A percentile compares a stretch with the other conserved stretches of the same genome.
Evolutionary conservation across 139 green algal species (phyloP).

Genomic region (Klebsormidium nitens): DNA sequence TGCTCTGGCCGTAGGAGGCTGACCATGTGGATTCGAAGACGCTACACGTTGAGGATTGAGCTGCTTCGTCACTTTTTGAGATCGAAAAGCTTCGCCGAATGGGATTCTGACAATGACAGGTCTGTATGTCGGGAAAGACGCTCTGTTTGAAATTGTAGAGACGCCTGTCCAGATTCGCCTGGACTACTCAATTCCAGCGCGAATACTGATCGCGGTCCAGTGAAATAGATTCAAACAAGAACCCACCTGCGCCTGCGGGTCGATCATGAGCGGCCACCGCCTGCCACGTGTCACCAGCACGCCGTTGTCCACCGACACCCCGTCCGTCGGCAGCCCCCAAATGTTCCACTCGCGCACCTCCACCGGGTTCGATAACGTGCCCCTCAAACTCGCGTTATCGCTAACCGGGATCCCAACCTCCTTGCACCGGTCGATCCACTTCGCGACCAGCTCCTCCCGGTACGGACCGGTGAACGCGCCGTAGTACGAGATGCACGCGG

Average conservation of each 20-base stretch:
- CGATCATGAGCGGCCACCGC: conserved; percentile 83
- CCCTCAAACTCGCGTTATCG: conserved; percentile 46
- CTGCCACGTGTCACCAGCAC: conserved; percentile 68
- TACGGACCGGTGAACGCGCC: conserved; percentile 76
- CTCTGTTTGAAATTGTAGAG: too few relatives aligned
- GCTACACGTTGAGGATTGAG: too few relatives aligned
- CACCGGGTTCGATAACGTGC: conserved; percentile 61
- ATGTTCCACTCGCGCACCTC: conserved; percentile 74
- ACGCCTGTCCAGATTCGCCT: too few relatives aligned
- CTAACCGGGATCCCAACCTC: conserved; percentile 53
- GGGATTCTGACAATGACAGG: too few relatives aligned
- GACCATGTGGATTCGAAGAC: too few relatives aligned
- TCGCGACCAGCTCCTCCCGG: conserved; percentile 53
- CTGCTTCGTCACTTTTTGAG: too few relatives aligned
- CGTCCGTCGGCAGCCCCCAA: conserved; percentile 68
- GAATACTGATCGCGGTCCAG: too few relatives aligned
- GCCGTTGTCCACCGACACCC: conserved; percentile 71
- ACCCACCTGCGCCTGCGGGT: conserved; percentile 59
- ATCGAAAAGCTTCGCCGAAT: too few relatives aligned
- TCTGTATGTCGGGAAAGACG: too few relatives aligned
- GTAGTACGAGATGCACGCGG: conserved; percentile 74
- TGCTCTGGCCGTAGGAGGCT: too few relatives aligned
- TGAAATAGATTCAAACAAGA: too few relatives aligned
- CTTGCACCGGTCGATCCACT: conserved; percentile 57
- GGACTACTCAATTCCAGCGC: too few relatives aligned